Conservation (phyloP, 345 rosid genomes). For the Erysimum cheiranthoides region DNA sequence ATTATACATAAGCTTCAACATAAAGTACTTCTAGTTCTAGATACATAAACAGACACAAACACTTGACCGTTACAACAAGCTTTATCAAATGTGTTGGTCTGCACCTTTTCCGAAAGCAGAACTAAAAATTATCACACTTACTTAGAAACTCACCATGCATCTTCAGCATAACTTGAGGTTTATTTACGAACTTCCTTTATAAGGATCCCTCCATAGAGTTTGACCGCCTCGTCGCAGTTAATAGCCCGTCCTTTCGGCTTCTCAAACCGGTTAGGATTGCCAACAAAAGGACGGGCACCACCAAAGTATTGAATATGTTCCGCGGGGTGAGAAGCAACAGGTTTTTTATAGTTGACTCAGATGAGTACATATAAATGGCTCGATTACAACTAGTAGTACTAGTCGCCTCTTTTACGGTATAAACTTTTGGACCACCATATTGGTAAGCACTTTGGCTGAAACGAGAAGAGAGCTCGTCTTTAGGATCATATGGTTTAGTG, state of each 20-base stretch:
- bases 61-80: slow-evolving; percentile 36
- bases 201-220: slow-evolving; percentile 44
- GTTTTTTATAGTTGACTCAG: slow-evolving; percentile 18
- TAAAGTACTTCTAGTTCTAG: slow-evolving; percentile 15
- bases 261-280: slow-evolving; percentile 12
- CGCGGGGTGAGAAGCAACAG: slow-evolving; percentile 23
- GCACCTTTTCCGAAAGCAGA: slow-evolving; percentile 19
- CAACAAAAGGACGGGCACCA: slow-evolving; percentile 26
- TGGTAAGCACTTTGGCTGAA: slow-evolving; percentile 17
- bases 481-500: slow-evolving; percentile 17
- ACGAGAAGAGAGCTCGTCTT: slow-evolving; percentile 33
- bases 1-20: slow-evolving; percentile 35
- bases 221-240: slow-evolving; percentile 41
- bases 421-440: slow-evolving; percentile 29
- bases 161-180: slow-evolving; percentile 27
- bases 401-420: slow-evolving; percentile 31
- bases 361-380: slow-evolving; percentile 22
- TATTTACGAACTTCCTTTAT: slow-evolving; percentile 38
- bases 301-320: slow-evolving; percentile 26
- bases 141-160: slow-evolving; percentile 21
- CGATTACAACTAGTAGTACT: slow-evolving; percentile 4
- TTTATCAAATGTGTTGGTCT: slow-evolving; percentile 39
- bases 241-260: slow-evolving; percentile 35
- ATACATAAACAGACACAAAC: slow-evolving; percentile 37
- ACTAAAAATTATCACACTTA: slow-evolving; percentile 18